Conservation (phyloP, 352 stramenopile genomes). For the Phytophthora capsici region DNA sequence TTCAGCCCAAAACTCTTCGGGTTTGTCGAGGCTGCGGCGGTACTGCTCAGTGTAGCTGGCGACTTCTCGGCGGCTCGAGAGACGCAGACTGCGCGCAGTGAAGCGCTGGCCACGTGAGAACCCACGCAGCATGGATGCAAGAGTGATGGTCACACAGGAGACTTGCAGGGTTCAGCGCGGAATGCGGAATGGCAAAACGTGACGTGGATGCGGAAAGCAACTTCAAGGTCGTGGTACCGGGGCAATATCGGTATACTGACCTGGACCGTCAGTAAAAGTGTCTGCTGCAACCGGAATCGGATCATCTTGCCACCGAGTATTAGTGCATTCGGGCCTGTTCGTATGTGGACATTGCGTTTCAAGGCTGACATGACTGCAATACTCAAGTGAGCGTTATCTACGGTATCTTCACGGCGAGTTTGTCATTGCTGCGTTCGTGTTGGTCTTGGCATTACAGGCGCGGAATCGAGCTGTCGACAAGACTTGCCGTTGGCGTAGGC, state of each 20-base stretch:
- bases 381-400: background rate
- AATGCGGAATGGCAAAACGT: constrained; percentile 30
- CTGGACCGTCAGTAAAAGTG: background rate
- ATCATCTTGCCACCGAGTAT: background rate
- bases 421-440: background rate
- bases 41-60: constrained; percentile 57
- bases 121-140: constrained; percentile 19
- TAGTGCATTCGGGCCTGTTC: constrained; percentile 5
- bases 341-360: constrained; percentile 27
- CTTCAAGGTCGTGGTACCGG: constrained; percentile 30
- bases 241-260: background rate
- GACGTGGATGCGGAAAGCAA: background rate
- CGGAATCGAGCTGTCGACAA: constrained; percentile 6
- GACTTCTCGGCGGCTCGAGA: constrained; percentile 11
- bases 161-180: constrained; percentile 8
- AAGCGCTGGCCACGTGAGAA: constrained; percentile 9
- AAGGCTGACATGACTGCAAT: constrained; percentile 4
- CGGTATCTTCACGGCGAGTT: constrained; percentile 5
- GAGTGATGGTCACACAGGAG: constrained; percentile 13
- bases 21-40: constrained; percentile 43
- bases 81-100: background rate
- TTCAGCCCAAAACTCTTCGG: constrained; percentile 61
- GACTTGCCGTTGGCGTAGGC: constrained; percentile 8
- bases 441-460: background rate
- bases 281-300: constrained; percentile 16